Evolutionary conservation across 2,329 filamentous ascomycete species (phyloP).

Genomic region (Penicillium sp.): DNA sequence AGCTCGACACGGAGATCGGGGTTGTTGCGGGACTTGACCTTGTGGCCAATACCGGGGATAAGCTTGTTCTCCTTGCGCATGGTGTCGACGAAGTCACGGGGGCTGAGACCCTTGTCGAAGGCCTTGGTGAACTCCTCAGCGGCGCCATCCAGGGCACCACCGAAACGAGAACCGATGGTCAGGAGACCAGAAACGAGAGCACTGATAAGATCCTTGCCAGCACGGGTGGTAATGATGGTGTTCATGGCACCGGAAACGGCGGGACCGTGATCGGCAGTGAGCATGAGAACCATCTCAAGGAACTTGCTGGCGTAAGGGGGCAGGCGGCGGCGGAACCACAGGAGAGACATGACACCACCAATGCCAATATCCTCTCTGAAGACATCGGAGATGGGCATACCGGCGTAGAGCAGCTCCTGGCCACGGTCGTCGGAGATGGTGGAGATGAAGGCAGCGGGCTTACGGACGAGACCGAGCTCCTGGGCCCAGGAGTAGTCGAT

Average conservation of each 20-base stretch:
- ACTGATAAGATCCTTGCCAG: conserved; percentile 96
- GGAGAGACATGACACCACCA: conserved; percentile 98
- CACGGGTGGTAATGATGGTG: conserved; percentile 99
- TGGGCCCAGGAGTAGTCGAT: conserved; percentile 99
- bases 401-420: conserved; percentile 96
- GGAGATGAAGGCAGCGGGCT: conserved; percentile 99
- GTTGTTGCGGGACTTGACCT: conserved; percentile 99
- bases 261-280: conserved; percentile 97
- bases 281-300: conserved; percentile 99
- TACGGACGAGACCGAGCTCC: conserved; percentile 98
- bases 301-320: conserved; percentile 97
- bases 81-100: conserved; percentile 96
- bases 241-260: conserved; percentile 99
- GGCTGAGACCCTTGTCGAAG: conserved; percentile 95
- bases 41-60: conserved; percentile 97
- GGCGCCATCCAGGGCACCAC: conserved; percentile 95
- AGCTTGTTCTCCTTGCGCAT: conserved; percentile 99
- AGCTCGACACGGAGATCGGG: conserved; percentile 99
- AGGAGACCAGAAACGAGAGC: conserved; percentile 93
- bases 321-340: conserved; percentile 99
- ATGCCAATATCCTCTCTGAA: conserved; percentile 99
- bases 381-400: conserved; percentile 99
- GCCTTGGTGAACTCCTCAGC: conserved; percentile 98
- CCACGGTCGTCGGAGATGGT: conserved; percentile 99
- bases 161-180: conserved; percentile 96